Base-by-base conservation (phyloP, 352 stramenopile genomes). In the Phytophthora uliginosa region DNA sequence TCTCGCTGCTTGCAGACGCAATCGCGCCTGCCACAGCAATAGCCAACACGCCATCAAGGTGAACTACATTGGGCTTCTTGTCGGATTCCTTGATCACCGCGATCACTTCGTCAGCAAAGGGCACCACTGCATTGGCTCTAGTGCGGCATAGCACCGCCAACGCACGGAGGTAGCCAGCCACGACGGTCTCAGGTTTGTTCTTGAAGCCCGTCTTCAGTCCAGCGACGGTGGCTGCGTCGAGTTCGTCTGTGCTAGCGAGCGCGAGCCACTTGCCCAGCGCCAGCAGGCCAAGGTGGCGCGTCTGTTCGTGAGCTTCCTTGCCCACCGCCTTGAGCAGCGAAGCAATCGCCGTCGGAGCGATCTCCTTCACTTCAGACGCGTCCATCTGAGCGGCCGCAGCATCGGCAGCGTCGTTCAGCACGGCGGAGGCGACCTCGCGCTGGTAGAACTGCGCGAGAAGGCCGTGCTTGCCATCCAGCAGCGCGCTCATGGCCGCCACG, bases 381-480 rank as follows among this genome's bases (percentile, higher is more conserved):
- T 82, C 74, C 5, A 89, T 69, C 3, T 79, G 77, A 0, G 60
- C 63, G 0, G 73, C 66, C 2, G 71, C 60, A 3, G 52, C 63
- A n/a, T 91, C 84, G 0, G 81, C 84, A 1, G 89, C 78, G n/a
- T 92, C 72, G 5, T 77, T 81, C 2, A 97, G 72, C 53, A 91
- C 86, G n/a, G 74, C 75, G 34, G 88, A 96, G 34, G 77, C 84
- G 3, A 86, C 86, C 59, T 95, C 86, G 40, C 90, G 88, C 76
- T 93, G 87, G 71, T 96, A 97, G 50, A 96, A 97, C 69, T 97
- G 90, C n/a, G 90, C 90, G 34, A 97, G 71, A 36, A 97, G 80
- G 31, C 90, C 90, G 55, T 94, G 83, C 57, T 96, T 95, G 31
- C 89, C 89, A 33, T 95, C 88, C 38, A 96, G 54, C 60, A 97